Conservation (phyloP, 768 basidiomycete species). For the Roridomyces roridus region DNA sequence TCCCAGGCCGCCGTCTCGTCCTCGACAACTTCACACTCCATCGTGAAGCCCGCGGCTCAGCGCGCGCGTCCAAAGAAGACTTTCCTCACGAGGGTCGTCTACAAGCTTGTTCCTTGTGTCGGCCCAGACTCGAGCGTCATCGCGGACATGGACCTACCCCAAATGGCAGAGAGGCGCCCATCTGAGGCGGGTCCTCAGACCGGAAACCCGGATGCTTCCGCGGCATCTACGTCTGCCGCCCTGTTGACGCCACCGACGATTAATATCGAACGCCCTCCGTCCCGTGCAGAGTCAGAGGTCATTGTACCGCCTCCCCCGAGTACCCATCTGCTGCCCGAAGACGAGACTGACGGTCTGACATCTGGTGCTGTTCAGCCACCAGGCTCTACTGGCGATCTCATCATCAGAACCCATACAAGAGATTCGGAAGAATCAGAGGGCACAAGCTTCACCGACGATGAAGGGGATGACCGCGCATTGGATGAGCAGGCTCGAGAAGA, state of each 20-base stretch:
- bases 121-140: slow-evolving; percentile 26
- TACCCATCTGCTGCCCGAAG: slow-evolving; percentile 51
- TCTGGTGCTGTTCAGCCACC: slow-evolving; percentile 94
- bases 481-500: slow-evolving; percentile 91
- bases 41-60: slow-evolving; percentile 33
- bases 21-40: slow-evolving; percentile 37
- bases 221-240: slow-evolving; percentile 6
- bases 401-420: slow-evolving; percentile 42
- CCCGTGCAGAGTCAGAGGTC: slow-evolving; percentile 34
- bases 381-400: slow-evolving; percentile 66
- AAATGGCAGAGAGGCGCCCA: slow-evolving; percentile 25
- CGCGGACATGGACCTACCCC: slow-evolving; percentile 23
- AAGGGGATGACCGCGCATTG: slow-evolving; percentile 60
- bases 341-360: slow-evolving; percentile 87
- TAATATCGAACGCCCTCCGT: slow-evolving; percentile 32
- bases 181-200: slow-evolving; percentile 20
- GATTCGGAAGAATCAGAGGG: slow-evolving; percentile 66
- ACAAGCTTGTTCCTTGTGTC: slow-evolving; percentile 44
- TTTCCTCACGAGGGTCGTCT: slow-evolving; percentile 40
- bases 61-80: slow-evolving; percentile 31
- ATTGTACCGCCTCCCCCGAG: slow-evolving; percentile 24
- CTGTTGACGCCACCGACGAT: slow-evolving; percentile 28
- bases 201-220: slow-evolving; percentile 10
- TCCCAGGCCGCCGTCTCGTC: slow-evolving; percentile 42
- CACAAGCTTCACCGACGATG: slow-evolving; percentile 73